These are phyloP conservation scores for Coffea eugenioides DNA, from an alignment of 257 asterid genomes.

Conservation along the genomic window DNA sequence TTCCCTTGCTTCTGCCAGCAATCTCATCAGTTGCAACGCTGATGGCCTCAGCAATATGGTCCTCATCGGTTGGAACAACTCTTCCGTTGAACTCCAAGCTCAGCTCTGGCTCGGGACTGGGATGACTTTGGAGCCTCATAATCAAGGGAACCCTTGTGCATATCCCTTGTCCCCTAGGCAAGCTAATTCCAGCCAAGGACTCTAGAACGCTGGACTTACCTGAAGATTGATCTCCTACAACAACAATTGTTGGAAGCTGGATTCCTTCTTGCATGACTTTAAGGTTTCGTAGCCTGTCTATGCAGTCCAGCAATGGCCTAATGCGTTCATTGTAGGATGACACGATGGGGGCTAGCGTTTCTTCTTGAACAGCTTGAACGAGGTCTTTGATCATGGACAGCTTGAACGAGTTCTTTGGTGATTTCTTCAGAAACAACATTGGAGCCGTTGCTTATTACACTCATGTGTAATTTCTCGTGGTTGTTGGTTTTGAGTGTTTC, in stretches of 20 bases:
- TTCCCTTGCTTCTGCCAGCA: conserved; percentile 16
- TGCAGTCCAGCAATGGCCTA: conserved; percentile 8
- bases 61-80: background rate
- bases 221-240: conserved; percentile 26
- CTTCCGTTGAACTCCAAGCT: background rate
- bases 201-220: conserved; percentile 21
- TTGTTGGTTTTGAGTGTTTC: too few species aligned
- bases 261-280: conserved; percentile 22
- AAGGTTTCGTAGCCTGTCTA: conserved; percentile 17
- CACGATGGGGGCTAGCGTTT: background rate
- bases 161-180: conserved; percentile 22
- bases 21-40: conserved; percentile 7
- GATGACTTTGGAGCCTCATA: conserved; percentile 18
- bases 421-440: too few species aligned
- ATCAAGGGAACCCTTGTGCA: conserved; percentile 23
- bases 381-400: too few species aligned
- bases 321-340: conserved; percentile 10
- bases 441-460: too few species aligned
- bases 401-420: too few species aligned
- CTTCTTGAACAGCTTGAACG: too few species aligned
- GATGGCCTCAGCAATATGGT: background rate
- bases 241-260: conserved; percentile 23
- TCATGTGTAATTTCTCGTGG: too few species aligned
- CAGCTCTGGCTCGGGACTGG: background rate
- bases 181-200: conserved; percentile 18